These are phyloP conservation scores for Ganoderma leucocontextum DNA, from an alignment of 1,284 basidiomycete species.

Conservation along the genomic window DNA sequence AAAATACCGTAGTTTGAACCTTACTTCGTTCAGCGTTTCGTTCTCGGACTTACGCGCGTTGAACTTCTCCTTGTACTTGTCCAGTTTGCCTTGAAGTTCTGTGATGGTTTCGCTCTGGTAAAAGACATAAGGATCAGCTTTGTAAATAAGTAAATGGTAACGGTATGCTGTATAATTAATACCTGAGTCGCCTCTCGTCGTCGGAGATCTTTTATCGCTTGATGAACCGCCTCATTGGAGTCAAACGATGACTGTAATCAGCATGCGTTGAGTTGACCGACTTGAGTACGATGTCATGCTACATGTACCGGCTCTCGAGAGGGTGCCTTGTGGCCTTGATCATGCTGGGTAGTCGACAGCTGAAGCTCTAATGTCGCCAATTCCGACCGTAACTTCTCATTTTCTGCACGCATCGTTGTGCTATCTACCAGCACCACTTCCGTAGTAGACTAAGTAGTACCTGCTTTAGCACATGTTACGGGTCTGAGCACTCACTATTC, in stretches of 20 bases:
- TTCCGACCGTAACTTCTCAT: constrained; percentile 18
- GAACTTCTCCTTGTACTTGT: not conserved
- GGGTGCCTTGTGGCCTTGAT: constrained; percentile 2
- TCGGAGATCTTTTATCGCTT: not conserved
- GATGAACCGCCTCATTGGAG: not conserved
- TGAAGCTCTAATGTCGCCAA: constrained; percentile 8
- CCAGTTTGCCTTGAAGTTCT: not conserved
- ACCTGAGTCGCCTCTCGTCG: not conserved
- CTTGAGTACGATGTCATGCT: not conserved
- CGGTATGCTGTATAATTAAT: not conserved
- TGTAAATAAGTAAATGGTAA: not conserved
- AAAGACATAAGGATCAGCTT: not conserved
- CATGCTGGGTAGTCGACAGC: not conserved
- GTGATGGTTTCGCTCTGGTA: not conserved
- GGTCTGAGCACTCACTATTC: not conserved
- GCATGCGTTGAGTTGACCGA: not conserved
- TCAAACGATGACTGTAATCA: not conserved
- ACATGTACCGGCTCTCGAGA: constrained; percentile 1
- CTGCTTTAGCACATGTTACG: not conserved
- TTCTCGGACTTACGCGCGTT: not conserved
- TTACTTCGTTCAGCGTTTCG: not conserved
- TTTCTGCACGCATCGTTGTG: constrained; percentile 12
- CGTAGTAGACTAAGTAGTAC: not conserved
- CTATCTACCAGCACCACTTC: constrained; percentile 21
- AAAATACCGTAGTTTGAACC: not conserved